phyloP scores from a whole-genome alignment of 1,284 basidiomycete genomes.

The Marasmius fiardii region DNA sequence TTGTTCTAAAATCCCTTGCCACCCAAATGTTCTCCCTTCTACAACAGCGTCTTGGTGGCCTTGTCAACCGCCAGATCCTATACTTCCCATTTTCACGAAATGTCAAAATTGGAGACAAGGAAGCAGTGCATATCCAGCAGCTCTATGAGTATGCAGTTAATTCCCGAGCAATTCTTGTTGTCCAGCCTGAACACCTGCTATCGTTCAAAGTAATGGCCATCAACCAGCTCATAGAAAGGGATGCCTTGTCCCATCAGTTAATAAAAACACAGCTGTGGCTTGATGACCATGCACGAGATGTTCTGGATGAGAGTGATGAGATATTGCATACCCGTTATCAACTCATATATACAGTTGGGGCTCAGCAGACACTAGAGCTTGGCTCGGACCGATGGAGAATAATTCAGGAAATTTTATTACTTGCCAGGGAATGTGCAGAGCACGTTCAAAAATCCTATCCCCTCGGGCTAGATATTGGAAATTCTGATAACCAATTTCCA shows the following conservation, averaged over 20 bases:
- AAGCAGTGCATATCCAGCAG: constrained; percentile 21
- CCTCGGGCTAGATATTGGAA: constrained; percentile 19
- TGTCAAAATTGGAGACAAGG: constrained; percentile 18
- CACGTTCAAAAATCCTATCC: constrained; percentile 14
- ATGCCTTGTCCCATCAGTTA: constrained; percentile 7
- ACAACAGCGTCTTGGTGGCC: constrained; percentile 36
- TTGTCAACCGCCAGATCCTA: constrained; percentile 44
- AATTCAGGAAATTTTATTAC: constrained; percentile 35
- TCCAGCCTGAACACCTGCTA: constrained; percentile 52
- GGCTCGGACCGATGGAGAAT: constrained; percentile 45
- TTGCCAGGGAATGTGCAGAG: constrained; percentile 17
- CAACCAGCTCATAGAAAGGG: constrained; percentile 22
- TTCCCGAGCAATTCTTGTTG: constrained; percentile 38
- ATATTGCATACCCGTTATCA: constrained; percentile 11
- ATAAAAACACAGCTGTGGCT: constrained; percentile 7
- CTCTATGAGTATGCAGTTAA: constrained; percentile 36
- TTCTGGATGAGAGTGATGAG: constrained; percentile 16
- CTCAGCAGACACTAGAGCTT: constrained; percentile 35
- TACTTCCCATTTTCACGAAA: constrained; percentile 47
- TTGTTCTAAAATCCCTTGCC: constrained; percentile 42
- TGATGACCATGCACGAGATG: constrained; percentile 6
- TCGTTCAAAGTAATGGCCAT: constrained; percentile 45
- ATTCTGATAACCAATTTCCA: constrained; percentile 24
- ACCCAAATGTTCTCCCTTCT: constrained; percentile 48
- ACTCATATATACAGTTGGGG: constrained; percentile 27